A percentile compares a stretch with the other conserved stretches of the same genome.
These are phyloP conservation scores for Sphaerulina musiva DNA, from an alignment of 2,329 filamentous ascomycete genomes.

Conservation along the genomic window DNA sequence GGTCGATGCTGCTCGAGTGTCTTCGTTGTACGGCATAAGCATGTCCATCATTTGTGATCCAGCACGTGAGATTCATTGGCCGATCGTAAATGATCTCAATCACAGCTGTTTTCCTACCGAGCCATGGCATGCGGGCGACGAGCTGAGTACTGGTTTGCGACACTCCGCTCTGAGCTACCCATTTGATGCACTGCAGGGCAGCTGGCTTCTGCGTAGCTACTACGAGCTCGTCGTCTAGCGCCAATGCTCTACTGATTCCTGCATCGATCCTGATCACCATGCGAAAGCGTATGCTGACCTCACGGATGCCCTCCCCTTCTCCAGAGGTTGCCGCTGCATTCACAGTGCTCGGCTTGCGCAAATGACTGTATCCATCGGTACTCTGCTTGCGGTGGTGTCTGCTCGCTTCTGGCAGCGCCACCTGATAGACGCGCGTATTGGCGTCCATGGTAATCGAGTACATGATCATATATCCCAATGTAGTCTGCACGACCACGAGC, in stretches of 20 bases:
- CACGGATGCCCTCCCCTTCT: slow-evolving; percentile 73
- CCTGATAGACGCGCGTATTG: slow-evolving; percentile 75
- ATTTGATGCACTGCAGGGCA: slow-evolving; percentile 93
- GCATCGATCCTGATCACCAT: slow-evolving; percentile 99
- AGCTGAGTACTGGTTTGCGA: slow-evolving; percentile 88
- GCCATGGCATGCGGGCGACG: slow-evolving; percentile 76
- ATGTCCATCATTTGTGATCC: slow-evolving; percentile 81
- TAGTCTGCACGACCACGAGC: slow-evolving; percentile 85
- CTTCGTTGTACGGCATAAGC: slow-evolving; percentile 83
- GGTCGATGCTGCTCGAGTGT: slow-evolving; percentile 30
- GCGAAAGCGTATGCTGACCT: slow-evolving; percentile 84
- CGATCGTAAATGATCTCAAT: slow-evolving; percentile 86
- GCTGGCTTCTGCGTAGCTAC: slow-evolving; percentile 87
- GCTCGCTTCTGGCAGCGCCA: slow-evolving; percentile 59
- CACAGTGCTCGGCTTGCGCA: slow-evolving; percentile 19
- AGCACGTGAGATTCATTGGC: slow-evolving; percentile 91
- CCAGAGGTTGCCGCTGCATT: slow-evolving; percentile 56
- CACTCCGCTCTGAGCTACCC: slow-evolving; percentile 75
- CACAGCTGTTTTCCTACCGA: slow-evolving; percentile 70
- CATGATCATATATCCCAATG: slow-evolving; percentile 80
- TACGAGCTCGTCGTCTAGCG: slow-evolving; percentile 84
- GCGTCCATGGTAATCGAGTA: slow-evolving; percentile 85
- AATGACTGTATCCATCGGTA: slow-evolving; percentile 31
- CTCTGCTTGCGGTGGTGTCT: slow-evolving; percentile 48
- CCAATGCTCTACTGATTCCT: slow-evolving; percentile 79